A percentile compares a stretch with the other conserved stretches of the same genome.
phyloP scores from a whole-genome alignment of 768 basidiomycete genomes.

The Mycena alexandri region DNA sequence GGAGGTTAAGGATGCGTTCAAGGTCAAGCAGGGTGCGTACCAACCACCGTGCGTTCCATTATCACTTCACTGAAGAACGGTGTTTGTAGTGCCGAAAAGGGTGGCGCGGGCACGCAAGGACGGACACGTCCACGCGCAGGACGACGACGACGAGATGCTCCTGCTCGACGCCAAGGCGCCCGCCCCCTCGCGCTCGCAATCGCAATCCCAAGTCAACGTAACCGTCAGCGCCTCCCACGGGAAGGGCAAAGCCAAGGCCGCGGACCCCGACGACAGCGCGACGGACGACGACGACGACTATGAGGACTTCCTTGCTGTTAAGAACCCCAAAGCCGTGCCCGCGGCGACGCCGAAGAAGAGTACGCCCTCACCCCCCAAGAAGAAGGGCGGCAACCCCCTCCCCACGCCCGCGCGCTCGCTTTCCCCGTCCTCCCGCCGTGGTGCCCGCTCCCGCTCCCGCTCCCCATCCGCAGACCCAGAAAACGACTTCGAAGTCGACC shows the following conservation, averaged over 20 bases:
- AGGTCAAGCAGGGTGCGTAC: slow-evolving; percentile 79
- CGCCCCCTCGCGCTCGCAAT: slow-evolving; percentile 36
- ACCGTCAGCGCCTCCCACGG: slow-evolving; percentile 38
- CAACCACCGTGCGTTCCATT: not conserved
- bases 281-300: slow-evolving; percentile 67
- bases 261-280: slow-evolving; percentile 57
- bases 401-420: slow-evolving; percentile 70
- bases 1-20: slow-evolving; percentile 74
- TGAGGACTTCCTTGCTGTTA: slow-evolving; percentile 35
- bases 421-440: slow-evolving; percentile 42
- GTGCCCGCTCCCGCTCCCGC: too few relatives aligned
- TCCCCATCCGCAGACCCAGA: too few relatives aligned
- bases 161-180: slow-evolving; percentile 62
- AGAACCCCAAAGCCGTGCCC: not conserved
- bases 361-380: slow-evolving; percentile 31
- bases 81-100: slow-evolving; percentile 70
- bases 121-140: slow-evolving; percentile 70
- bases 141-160: slow-evolving; percentile 71
- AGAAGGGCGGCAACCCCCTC: slow-evolving; percentile 42
- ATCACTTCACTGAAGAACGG: not conserved
- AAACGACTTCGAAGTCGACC: slow-evolving; percentile 49
- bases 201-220: slow-evolving; percentile 32
- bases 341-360: slow-evolving; percentile 23
- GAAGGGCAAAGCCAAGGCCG: slow-evolving; percentile 47
- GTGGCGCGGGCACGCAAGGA: slow-evolving; percentile 69